These are phyloP conservation scores for Cercospora brassicicola DNA, from an alignment of 2,329 filamentous ascomycete genomes.

Conservation along the genomic window DNA sequence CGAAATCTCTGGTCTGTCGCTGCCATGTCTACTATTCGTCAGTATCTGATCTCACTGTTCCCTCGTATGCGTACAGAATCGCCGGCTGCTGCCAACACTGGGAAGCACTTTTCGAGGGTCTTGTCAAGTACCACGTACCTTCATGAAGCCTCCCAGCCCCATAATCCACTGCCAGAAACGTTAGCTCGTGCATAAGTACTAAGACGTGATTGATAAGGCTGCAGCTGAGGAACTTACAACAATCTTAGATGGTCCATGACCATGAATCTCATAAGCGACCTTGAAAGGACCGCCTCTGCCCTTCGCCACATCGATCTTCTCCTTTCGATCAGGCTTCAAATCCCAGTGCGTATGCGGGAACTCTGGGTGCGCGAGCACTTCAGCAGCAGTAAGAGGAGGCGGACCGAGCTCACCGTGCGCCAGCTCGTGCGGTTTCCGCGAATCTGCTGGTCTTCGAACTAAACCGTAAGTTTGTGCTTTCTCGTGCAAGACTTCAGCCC, in stretches of 20 bases:
- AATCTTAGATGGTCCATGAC: conserved; percentile 68
- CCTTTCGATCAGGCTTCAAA: conserved; percentile 64
- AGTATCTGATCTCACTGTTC: conserved; percentile 49
- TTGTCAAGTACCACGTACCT: conserved; percentile 37
- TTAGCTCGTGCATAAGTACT: conserved; percentile 12
- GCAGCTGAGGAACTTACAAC: conserved; percentile 59
- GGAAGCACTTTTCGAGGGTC: background rate
- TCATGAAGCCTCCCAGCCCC: conserved; percentile 69
- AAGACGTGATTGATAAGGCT: conserved; percentile 10
- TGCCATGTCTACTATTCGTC: conserved; percentile 50
- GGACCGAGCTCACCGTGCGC: conserved; percentile 23
- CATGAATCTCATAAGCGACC: conserved; percentile 78
- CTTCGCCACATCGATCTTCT: conserved; percentile 64
- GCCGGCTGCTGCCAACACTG: background rate
- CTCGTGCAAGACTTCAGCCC: conserved; percentile 18
- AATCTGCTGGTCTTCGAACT: conserved; percentile 17
- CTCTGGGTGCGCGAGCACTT: conserved; percentile 65
- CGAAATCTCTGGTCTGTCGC: conserved; percentile 78
- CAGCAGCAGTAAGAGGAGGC: conserved; percentile 52
- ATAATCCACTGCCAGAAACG: conserved; percentile 65
- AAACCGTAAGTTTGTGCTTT: conserved; percentile 21
- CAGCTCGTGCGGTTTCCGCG: conserved; percentile 23
- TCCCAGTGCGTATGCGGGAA: conserved; percentile 68
- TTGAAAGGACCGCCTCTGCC: conserved; percentile 72
- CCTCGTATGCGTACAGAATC: background rate